These are phyloP conservation scores for Boletus semigastroideus DNA, from an alignment of 1,284 basidiomycete species.

Conservation along the genomic window DNA sequence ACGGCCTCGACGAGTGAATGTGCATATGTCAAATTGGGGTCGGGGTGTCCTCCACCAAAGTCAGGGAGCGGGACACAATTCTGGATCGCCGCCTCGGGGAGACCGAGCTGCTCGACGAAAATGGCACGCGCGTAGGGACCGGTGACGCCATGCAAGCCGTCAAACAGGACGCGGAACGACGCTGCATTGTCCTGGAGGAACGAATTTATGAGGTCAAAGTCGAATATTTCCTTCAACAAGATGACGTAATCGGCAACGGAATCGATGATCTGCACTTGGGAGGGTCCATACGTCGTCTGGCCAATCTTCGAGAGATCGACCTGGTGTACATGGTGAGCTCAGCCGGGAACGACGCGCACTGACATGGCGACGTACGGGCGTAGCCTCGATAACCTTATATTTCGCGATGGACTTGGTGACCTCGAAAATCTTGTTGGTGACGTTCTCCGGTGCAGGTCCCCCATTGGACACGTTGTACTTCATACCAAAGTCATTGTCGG, in stretches of 20 bases:
- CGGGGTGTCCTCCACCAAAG: constrained; percentile 97
- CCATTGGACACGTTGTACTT: constrained; percentile 99
- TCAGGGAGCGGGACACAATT: constrained; percentile 91
- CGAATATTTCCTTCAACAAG: constrained; percentile 89
- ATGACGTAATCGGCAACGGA: constrained; percentile 89
- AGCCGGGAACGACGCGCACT: background rate
- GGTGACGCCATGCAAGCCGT: constrained; percentile 95
- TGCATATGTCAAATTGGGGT: constrained; percentile 98
- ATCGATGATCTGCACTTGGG: constrained; percentile 91
- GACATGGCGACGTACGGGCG: constrained; percentile 53
- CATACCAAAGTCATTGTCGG: constrained; percentile 97
- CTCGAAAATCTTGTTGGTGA: constrained; percentile 93
- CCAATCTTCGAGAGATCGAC: constrained; percentile 87
- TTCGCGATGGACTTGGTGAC: constrained; percentile 83
- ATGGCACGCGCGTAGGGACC: constrained; percentile 94
- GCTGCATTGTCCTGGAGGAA: constrained; percentile 75
- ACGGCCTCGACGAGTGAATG: constrained; percentile 93
- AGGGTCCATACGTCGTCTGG: constrained; percentile 76
- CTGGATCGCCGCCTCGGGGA: constrained; percentile 82
- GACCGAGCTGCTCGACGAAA: constrained; percentile 82
- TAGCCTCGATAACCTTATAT: constrained; percentile 85
- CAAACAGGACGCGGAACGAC: constrained; percentile 90
- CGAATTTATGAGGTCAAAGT: constrained; percentile 88
- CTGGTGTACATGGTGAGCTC: constrained; percentile 38
- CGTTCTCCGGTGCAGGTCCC: constrained; percentile 92